phyloP scores from a whole-genome alignment of 441 rosid species.

The Breynia disticha region DNA sequence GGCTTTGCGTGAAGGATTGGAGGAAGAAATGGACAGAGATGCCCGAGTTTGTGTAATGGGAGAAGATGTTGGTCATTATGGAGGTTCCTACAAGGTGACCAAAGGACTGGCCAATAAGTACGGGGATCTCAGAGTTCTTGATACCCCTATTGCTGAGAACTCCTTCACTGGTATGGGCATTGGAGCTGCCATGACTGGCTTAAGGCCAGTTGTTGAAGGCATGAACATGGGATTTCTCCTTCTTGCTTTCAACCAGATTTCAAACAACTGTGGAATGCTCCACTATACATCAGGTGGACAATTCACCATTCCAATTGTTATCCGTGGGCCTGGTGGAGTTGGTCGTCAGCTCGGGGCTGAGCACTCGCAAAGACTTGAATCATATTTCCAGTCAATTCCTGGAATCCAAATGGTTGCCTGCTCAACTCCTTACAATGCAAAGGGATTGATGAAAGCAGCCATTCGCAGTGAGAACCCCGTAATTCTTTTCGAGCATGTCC shows the following conservation, averaged over 20 bases:
- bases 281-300: conserved; percentile 99
- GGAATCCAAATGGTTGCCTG: conserved; percentile 99
- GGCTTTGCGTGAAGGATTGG: conserved; percentile 89
- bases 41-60: conserved; percentile 82
- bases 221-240: conserved; percentile 99
- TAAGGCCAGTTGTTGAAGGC: conserved; percentile 86
- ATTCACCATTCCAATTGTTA: conserved; percentile 77
- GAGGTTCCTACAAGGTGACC: conserved; percentile 97
- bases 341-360: conserved; percentile 98
- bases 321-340: conserved; percentile 98
- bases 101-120: conserved; percentile 63
- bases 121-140: conserved; percentile 96
- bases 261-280: conserved; percentile 98
- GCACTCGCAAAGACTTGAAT: conserved; percentile 91
- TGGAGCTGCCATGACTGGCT: conserved; percentile 96
- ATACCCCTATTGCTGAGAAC: conserved; percentile 95
- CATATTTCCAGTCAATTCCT: conserved; percentile 93
- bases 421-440: conserved; percentile 93
- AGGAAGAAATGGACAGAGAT: conserved; percentile 99
- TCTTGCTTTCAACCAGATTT: conserved; percentile 94
- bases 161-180: conserved; percentile 98
- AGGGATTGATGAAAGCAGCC: conserved; percentile 98
- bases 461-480: conserved; percentile 91
- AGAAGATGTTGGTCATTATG: conserved; percentile 97
- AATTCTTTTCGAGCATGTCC: conserved; percentile 80